phyloP scores from a whole-genome alignment of 1,284 basidiomycete genomes.

The Leccinum pachyderme region DNA sequence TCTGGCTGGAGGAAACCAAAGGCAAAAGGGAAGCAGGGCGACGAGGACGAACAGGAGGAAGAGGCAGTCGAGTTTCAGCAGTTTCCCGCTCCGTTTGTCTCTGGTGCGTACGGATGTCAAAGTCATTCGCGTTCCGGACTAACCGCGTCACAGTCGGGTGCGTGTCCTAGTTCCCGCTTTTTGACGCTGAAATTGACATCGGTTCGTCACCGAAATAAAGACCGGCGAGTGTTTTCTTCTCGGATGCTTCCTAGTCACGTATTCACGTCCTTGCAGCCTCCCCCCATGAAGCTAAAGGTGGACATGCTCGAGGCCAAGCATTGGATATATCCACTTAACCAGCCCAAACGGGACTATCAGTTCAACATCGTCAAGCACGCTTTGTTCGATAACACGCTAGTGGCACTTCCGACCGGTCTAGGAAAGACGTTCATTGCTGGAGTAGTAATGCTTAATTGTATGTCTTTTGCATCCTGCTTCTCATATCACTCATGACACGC shows the following conservation, averaged over 20 bases:
- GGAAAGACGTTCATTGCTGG: slow-evolving; percentile 99
- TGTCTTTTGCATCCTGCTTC: slow-evolving; percentile 22
- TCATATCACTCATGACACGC: slow-evolving; percentile 4
- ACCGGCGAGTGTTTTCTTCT: slow-evolving; percentile 21
- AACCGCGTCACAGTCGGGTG: slow-evolving; percentile 44
- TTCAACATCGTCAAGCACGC: slow-evolving; percentile 89
- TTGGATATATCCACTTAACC: slow-evolving; percentile 93
- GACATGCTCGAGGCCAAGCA: slow-evolving; percentile 79
- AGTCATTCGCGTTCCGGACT: slow-evolving; percentile 9
- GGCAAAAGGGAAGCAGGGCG: slow-evolving; percentile 46
- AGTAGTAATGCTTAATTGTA: slow-evolving; percentile 93
- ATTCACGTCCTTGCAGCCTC: slow-evolving; percentile 45
- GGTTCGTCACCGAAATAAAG: slow-evolving; percentile 18
- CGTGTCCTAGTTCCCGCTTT: slow-evolving; percentile 21
- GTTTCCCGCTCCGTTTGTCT: slow-evolving; percentile 72
- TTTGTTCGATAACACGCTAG: slow-evolving; percentile 92
- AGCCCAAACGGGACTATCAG: slow-evolving; percentile 90
- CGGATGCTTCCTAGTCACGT: neutral
- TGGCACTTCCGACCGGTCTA: slow-evolving; percentile 92
- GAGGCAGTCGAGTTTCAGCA: slow-evolving; percentile 73
- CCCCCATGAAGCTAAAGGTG: slow-evolving; percentile 73
- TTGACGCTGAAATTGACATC: slow-evolving; percentile 6
- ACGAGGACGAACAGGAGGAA: slow-evolving; percentile 50
- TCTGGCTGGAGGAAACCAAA: slow-evolving; percentile 62
- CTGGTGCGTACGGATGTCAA: slow-evolving; percentile 42